These are phyloP conservation scores for Aspergillus amoenus DNA, from an alignment of 2,329 filamentous ascomycete genomes.

Conservation along the genomic window DNA sequence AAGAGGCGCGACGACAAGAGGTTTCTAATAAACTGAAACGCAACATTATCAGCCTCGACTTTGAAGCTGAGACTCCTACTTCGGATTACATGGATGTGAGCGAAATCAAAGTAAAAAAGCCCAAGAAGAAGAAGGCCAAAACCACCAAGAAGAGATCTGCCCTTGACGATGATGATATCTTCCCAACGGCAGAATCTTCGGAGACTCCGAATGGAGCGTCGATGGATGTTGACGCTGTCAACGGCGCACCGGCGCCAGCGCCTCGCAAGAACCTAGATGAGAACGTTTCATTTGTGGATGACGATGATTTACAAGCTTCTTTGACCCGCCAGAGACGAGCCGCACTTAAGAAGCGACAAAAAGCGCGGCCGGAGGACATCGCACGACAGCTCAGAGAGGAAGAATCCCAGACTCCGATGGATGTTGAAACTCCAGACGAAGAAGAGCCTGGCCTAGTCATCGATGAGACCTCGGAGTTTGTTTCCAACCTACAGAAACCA, in stretches of 20 bases:
- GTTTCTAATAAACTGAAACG: conserved; percentile 62
- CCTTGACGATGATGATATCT: conserved; percentile 60
- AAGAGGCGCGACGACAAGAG: conserved; percentile 55
- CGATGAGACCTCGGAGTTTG: conserved; percentile 92
- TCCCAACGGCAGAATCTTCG: conserved; percentile 38
- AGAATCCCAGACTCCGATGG: conserved; percentile 51
- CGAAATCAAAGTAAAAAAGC: conserved; percentile 89
- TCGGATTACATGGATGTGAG: conserved; percentile 89
- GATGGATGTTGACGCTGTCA: conserved; percentile 76
- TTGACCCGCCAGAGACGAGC: conserved; percentile 78
- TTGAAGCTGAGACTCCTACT: conserved; percentile 60
- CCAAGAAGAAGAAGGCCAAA: conserved; percentile 82
- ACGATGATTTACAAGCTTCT: conserved; percentile 86
- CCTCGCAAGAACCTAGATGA: conserved; percentile 65
- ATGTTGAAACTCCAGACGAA: conserved; percentile 59
- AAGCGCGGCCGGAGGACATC: conserved; percentile 79
- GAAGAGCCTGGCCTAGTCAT: conserved; percentile 74
- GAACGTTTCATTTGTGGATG: conserved; percentile 74
- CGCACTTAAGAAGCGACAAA: conserved; percentile 90
- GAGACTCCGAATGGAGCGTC: conserved; percentile 42
- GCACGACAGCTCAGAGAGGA: conserved; percentile 74
- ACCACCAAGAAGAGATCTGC: conserved; percentile 66
- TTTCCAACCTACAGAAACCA: conserved; percentile 76
- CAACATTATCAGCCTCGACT: conserved; percentile 74
- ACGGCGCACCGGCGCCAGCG: conserved; percentile 35